Percentiles rank a stretch among this genome's conserved stretches.
phyloP scores from a whole-genome alignment of 495 filamentous ascomycete species.

The Podospora tetraspora region DNA sequence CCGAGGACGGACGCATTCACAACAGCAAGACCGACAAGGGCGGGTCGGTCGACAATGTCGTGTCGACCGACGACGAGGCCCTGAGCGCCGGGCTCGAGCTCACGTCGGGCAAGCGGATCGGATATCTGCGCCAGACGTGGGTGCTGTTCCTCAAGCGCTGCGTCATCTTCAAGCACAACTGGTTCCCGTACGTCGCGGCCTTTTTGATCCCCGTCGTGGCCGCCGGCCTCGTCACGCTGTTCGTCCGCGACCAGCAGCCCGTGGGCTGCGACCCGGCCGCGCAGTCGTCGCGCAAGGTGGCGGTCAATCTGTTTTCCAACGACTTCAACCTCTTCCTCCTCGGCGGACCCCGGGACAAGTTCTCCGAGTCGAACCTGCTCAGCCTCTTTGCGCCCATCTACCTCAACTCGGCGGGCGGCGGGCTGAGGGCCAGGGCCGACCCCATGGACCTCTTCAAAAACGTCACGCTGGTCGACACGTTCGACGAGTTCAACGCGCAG shows the following conservation, averaged over 20 bases:
- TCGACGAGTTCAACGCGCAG: constrained; percentile 62
- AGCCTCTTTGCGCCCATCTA: constrained; percentile 44
- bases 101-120: constrained; percentile 59
- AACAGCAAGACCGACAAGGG: constrained; percentile 18
- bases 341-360: constrained; percentile 53
- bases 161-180: constrained; percentile 70
- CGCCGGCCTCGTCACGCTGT: constrained; percentile 66
- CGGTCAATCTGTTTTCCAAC: constrained; percentile 32
- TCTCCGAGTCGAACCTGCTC: constrained; percentile 38
- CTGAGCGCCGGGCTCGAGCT: constrained; percentile 49
- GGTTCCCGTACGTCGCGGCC: constrained; percentile 65
- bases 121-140: constrained; percentile 58
- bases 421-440: constrained; percentile 1
- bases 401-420: constrained; percentile 13
- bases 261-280: constrained; percentile 54
- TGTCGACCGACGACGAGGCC: constrained; percentile 17
- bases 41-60: constrained; percentile 22
- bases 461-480: constrained; percentile 56
- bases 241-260: constrained; percentile 53
- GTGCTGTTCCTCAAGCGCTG: constrained; percentile 72
- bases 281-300: constrained; percentile 20
- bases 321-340: constrained; percentile 45
- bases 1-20: constrained; percentile 26
- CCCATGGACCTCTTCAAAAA: constrained; percentile 30
- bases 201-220: constrained; percentile 70